Base-by-base conservation (phyloP, 805 yeast genomes). In the Yueomyces sp. region DNA sequence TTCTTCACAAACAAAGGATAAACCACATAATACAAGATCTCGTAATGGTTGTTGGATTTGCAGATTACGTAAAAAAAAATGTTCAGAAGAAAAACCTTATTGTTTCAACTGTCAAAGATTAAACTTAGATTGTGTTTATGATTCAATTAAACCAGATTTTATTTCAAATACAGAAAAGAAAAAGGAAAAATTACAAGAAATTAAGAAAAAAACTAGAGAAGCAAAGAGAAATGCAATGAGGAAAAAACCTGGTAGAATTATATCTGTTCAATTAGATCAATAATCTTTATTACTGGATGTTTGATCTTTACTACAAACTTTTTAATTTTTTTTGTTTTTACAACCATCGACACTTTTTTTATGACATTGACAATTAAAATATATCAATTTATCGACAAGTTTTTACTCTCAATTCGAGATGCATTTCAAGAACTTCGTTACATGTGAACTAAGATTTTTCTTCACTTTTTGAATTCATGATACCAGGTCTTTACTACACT, bases 41-140 rank as follows among this genome's bases (percentile, higher is more conserved):
- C 72, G 71, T 47, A 65, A 66, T 31, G 88, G 88, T 0, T 82
- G 92, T 54, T 82, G 90, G 90, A 82, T 85, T 4, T 82, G 90
- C 55, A 62, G 88, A 45, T 60, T 80, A 19, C 68, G 92, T 37
- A 78, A 84, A 49, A 82, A 82, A 57, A 75, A 79, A 49, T 82
- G 90, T 53, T 73, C 84, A 1, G 85, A 77, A 52, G 76, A 75
- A 46, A 69, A 66, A 49, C 87, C 88, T 1, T 52, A 45, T 4
- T 82, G 92, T 55, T 54, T 56, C 5, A 77, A 76, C 49, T 82
- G 92, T 58, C 51, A 52, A 2, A 62, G 79, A 41, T 64, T 82
- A 27, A 75, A 76, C 5, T 56, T 82, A 26, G 53, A 51, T 2
- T 82, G 92, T 58, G 80, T 76, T 6, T 79, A 77, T 51, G 65